Percentiles rank a stretch among this genome's conserved stretches.
phyloP scores from a whole-genome alignment of 768 basidiomycete genomes.

The Naganishia kalamii region DNA sequence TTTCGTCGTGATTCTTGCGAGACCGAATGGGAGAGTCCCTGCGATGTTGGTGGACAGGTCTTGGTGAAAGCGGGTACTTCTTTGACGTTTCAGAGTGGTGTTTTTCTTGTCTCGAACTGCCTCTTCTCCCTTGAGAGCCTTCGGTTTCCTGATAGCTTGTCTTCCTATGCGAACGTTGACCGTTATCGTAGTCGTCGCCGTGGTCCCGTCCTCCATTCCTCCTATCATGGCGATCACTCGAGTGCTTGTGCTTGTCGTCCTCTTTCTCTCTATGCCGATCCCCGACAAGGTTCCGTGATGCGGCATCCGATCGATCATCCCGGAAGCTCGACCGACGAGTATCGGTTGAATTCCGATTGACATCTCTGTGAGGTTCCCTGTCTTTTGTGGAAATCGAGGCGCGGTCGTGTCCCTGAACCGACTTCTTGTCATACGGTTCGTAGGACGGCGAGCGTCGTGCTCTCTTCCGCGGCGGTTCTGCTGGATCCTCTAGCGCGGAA shows the following conservation, averaged over 20 bases:
- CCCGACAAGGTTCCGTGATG: too few relatives aligned
- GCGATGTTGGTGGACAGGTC: not conserved
- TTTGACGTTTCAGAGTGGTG: not conserved
- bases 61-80: not conserved
- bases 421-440: not conserved
- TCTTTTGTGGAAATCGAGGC: not conserved
- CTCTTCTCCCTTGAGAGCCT: not conserved
- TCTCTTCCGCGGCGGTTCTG: not conserved
- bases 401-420: not conserved
- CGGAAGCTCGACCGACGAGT: not conserved
- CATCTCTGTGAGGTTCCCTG: not conserved
- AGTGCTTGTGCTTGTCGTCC: not conserved
- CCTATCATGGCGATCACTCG: not conserved
- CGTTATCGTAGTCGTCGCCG: not conserved
- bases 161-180: not conserved
- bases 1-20: not conserved
- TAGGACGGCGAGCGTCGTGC: slow-evolving; percentile 8
- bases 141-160: not conserved
- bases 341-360: not conserved
- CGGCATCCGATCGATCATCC: not conserved
- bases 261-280: not conserved
- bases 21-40: not conserved
- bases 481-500: not conserved
- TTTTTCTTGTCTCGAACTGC: not conserved
- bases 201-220: not conserved